These are phyloP conservation scores for Neoboletus brunneissimus DNA, from an alignment of 768 basidiomycete species.

Conservation along the genomic window DNA sequence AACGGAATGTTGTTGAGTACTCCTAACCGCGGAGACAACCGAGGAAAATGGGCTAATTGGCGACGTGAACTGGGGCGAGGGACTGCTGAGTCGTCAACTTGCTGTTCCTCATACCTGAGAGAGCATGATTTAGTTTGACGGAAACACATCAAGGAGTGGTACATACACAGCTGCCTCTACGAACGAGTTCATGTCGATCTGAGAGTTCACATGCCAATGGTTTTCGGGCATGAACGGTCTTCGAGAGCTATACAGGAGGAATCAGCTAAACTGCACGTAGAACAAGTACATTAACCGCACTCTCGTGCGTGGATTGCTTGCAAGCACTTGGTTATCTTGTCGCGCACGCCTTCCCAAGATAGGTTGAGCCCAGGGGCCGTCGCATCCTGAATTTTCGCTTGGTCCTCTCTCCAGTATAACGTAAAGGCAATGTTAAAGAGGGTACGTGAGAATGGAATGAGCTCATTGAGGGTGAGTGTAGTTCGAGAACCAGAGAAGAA, in stretches of 20 bases:
- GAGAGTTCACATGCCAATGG: slow-evolving; percentile 76
- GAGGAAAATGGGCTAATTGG: slow-evolving; percentile 64
- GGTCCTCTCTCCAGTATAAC: slow-evolving; percentile 62
- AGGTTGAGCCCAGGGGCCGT: slow-evolving; percentile 41
- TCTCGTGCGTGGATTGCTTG: slow-evolving; percentile 85
- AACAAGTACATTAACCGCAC: slow-evolving; percentile 44
- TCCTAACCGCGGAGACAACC: slow-evolving; percentile 66
- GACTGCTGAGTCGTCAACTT: slow-evolving; percentile 34
- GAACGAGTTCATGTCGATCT: slow-evolving; percentile 66
- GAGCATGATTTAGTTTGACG: neutral
- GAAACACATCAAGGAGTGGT: neutral
- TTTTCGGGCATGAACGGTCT: slow-evolving; percentile 76
- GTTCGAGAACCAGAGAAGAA: slow-evolving; percentile 79
- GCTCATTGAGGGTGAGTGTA: slow-evolving; percentile 79
- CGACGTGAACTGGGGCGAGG: slow-evolving; percentile 53
- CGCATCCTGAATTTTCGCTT: slow-evolving; percentile 37
- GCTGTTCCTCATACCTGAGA: slow-evolving; percentile 62
- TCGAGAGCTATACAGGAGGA: slow-evolving; percentile 57
- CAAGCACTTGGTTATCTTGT: slow-evolving; percentile 74
- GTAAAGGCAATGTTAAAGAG: slow-evolving; percentile 83
- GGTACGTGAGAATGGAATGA: slow-evolving; percentile 69
- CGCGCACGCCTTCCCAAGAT: slow-evolving; percentile 67
- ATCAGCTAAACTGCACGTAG: neutral
- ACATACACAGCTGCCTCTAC: slow-evolving; percentile 82
- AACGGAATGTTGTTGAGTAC: slow-evolving; percentile 96